Evolutionary conservation across 176 grass and related monocot genomes (phyloP), one percentile per base, ranked within the genome.

Genomic region (Chloris gayana): DNA sequence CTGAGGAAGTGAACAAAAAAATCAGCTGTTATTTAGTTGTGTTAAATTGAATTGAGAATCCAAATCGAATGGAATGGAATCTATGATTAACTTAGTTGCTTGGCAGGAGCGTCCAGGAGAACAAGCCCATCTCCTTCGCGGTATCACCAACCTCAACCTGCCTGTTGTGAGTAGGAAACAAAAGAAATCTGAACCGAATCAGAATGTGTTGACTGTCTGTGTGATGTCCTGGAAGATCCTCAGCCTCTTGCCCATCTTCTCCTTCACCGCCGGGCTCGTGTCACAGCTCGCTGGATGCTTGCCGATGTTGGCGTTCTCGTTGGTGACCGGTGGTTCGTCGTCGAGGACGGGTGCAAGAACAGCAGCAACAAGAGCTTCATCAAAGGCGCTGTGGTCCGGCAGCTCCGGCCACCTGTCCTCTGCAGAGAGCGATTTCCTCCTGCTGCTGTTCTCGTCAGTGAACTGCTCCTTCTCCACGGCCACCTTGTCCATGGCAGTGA

Each of bases 211-310:
- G 57, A 81, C 53, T 30, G 84, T 88, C 83, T 80, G 79, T 26
- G 96, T 91, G 69, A 99, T 99, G 82, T 99, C 96, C 84, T 95
- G 81, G 83, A 99, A 95, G 62, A 99, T 93, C 86, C 84, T 99
- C 27, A 99, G 82, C 81, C 92, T 93, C 90, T 98, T 95, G 29
- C 86, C 86, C 45, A 85, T 84, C 87, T 85, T 89, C 74, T 99
- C 90, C 75, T 85, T 88, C 88, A 86, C 60, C 57, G 80, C 79
- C 1, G 92, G 92, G 54, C 96, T 98, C 21, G 83, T 91, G 83
- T 82, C 72, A 37, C 69, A 77, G 60, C 78, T 84, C 31, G 67
- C 45, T 5, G 59, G 25, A 45, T 42, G 75, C 64, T 88, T 87
- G 47, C 45, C 44, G n/a, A 35, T 73, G 51, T 64, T 73, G 42